Base-by-base conservation (phyloP, 2,329 filamentous ascomycete genomes). In the Verticillium nubilum region DNA sequence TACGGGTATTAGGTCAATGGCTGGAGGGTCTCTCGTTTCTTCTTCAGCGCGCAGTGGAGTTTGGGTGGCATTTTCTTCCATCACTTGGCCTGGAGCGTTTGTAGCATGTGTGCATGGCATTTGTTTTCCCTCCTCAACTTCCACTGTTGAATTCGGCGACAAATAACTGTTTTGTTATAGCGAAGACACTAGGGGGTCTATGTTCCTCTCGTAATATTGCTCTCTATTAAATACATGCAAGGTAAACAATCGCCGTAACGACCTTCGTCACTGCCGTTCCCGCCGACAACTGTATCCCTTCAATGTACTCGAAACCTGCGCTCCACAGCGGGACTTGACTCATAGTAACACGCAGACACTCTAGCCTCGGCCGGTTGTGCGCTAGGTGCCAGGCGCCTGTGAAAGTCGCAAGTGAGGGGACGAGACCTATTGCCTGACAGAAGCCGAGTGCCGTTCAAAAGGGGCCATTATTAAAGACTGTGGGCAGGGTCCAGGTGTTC, bases 1-100 rank as follows among this genome's bases (percentile, higher is more conserved):
- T 83, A 80, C 70, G 83, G 83, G 35, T 85, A 79, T 66, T 80
- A 61, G 69, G 10, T 15, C 13, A 17, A 47, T 12, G 37, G 7
- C 25, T 17, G 15, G 37, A 17, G 6, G 17, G 23, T 47, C 7
- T 17, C 4, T 17, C 4, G 5, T 17, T 47, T 23, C n/a, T 47
- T 17, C 6, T 47, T 47, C n/a, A 23, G n/a, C 37, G 12, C 7
- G 37, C n/a, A 23, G 37, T 23, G 37, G 56, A 29, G 56, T 57
- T 57, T 52, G 26, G 13, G 37, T 25, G 37, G 37, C 31, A 52
- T 58, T 58, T 52, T 29, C 57, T 57, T 58, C 31, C 56, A 27
- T 57, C 29, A 52, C 17, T 53, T 50, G 25, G 52, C 29, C 26
- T 53, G 37, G 7, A 58, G 57, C 31, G 31, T 47, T 26, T 54